Conservation (phyloP, 306 rosid species). For the Acacia acuminata region DNA sequence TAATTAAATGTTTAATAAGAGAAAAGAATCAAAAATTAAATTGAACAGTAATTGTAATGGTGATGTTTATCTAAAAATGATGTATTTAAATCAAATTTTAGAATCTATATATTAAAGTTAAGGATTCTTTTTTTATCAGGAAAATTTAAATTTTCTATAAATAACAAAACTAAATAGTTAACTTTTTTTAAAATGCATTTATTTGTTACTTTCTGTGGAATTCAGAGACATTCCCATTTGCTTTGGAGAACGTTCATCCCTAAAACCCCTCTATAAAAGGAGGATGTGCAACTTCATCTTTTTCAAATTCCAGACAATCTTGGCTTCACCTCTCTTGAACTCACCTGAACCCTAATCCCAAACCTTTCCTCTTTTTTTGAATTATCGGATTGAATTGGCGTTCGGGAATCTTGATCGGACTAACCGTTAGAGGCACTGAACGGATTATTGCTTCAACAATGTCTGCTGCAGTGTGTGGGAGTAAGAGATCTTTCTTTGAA, state of each 20-base stretch:
- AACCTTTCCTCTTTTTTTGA: neutral
- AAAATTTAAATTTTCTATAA: too few species aligned
- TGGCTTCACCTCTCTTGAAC: neutral
- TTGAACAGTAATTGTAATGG: too few species aligned
- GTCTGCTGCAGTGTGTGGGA: slow-evolving; percentile 99
- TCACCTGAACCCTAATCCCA: slow-evolving; percentile 2
- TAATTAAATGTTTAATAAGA: too few species aligned
- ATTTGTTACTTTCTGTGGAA: neutral
- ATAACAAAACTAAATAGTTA: neutral
- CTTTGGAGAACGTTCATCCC: neutral
- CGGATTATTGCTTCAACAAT: slow-evolving; percentile 49
- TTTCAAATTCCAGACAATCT: neutral
- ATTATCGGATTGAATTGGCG: slow-evolving; percentile 7
- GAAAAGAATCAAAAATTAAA: too few species aligned
- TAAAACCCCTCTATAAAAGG: neutral
- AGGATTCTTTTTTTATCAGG: too few species aligned
- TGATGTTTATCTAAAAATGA: too few species aligned
- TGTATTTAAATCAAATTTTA: too few species aligned
- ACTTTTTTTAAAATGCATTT: neutral
- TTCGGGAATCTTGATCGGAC: neutral
- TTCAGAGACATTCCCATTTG: neutral
- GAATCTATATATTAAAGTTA: too few species aligned
- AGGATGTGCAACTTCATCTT: neutral
- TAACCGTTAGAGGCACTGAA: slow-evolving; percentile 2
- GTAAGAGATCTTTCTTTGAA: slow-evolving; percentile 97